Evolutionary conservation across 352 stramenopile genomes (phyloP).

Genomic region (Phytophthora macrochlamydospora): DNA sequence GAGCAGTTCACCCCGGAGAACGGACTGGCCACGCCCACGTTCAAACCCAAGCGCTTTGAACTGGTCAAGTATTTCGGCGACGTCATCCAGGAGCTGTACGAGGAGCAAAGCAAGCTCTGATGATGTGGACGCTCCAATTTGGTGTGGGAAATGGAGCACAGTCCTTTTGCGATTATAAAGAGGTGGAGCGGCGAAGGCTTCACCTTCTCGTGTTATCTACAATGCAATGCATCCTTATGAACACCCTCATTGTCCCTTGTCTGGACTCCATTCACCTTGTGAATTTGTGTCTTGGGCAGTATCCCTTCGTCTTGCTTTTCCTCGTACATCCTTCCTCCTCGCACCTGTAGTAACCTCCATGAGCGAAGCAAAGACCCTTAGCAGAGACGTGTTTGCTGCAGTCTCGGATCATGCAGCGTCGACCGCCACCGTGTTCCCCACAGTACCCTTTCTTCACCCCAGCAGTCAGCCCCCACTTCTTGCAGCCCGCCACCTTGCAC

Average conservation of each 20-base stretch:
- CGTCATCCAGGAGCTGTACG: conserved; percentile 64
- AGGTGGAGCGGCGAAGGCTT: not conserved
- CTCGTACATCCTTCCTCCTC: not conserved
- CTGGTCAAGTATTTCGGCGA: conserved; percentile 57
- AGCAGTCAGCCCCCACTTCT: not conserved
- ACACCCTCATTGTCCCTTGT: not conserved
- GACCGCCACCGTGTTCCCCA: not conserved
- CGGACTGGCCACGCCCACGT: conserved; percentile 93
- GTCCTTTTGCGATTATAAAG: not conserved
- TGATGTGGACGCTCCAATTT: conserved; percentile 6
- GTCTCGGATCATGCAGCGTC: not conserved
- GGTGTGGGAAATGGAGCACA: not conserved
- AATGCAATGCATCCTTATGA: not conserved
- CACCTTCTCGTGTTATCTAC: not conserved
- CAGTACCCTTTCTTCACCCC: not conserved
- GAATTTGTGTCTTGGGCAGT: not conserved
- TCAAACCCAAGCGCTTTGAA: conserved; percentile 94
- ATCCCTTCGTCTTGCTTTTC: not conserved
- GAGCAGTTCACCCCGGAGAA: conserved; percentile 92
- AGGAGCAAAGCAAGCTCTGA: conserved; percentile 38
- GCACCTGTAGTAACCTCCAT: not conserved
- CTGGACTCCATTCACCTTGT: not conserved
- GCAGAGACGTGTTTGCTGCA: not conserved
- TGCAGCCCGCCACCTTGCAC: not conserved
- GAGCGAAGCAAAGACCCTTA: not conserved